Evolutionary conservation across 805 yeast species (phyloP).

Genomic region (Schwanniomyces yamadae): DNA sequence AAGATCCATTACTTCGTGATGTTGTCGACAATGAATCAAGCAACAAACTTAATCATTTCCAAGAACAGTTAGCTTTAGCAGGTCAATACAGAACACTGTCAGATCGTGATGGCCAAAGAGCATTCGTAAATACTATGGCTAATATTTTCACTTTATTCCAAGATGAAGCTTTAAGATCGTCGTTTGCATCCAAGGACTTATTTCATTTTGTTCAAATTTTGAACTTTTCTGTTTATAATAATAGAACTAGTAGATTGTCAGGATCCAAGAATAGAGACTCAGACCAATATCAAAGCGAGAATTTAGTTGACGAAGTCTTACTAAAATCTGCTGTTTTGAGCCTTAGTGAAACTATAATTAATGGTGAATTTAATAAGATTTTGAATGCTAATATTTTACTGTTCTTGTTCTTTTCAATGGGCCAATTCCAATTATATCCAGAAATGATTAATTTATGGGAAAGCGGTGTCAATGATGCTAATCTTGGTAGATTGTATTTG

Average conservation of each 20-base stretch:
- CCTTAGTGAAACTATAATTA: slow-evolving; percentile 27
- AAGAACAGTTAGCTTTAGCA: slow-evolving; percentile 26
- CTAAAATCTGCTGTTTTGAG: slow-evolving; percentile 33
- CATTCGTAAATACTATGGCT: slow-evolving; percentile 16
- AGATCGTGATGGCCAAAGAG: slow-evolving; percentile 15
- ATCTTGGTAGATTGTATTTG: slow-evolving; percentile 47
- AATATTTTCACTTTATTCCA: slow-evolving; percentile 18
- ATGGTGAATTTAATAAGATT: slow-evolving; percentile 27
- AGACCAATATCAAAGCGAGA: slow-evolving; percentile 28
- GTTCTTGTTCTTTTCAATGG: slow-evolving; percentile 32
- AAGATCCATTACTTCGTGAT: slow-evolving; percentile 23
- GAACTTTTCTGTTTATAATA: slow-evolving; percentile 24
- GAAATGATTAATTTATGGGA: slow-evolving; percentile 76
- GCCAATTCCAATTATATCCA: slow-evolving; percentile 55
- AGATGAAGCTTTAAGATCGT: slow-evolving; percentile 18
- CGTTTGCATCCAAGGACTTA: slow-evolving; percentile 21
- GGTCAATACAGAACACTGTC: slow-evolving; percentile 14
- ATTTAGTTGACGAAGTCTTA: slow-evolving; percentile 27
- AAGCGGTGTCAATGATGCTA: slow-evolving; percentile 48
- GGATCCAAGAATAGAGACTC: slow-evolving; percentile 36
- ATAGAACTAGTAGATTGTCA: slow-evolving; percentile 33
- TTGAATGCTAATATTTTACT: slow-evolving; percentile 23
- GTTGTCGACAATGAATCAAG: slow-evolving; percentile 18
- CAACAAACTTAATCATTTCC: slow-evolving; percentile 25
- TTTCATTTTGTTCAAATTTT: slow-evolving; percentile 19